phyloP scores from a whole-genome alignment of 345 rosid genomes.

The Salix koriyanagi region DNA sequence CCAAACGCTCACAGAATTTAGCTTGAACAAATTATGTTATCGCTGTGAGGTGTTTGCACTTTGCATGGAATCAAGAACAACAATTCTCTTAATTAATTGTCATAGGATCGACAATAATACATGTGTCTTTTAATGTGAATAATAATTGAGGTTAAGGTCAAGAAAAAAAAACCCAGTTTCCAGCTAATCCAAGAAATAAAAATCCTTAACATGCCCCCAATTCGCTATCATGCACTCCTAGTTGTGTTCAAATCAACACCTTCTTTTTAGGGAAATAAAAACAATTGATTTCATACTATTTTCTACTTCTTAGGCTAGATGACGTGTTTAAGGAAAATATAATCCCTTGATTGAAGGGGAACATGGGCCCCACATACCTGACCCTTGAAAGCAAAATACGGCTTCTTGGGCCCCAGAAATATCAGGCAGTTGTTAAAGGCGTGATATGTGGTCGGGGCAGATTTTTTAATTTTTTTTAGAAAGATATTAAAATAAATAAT shows the following conservation, averaged over 20 bases:
- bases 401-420: background rate
- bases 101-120: too few species aligned
- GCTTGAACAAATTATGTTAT: too few species aligned
- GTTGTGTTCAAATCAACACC: background rate
- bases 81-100: too few species aligned
- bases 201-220: background rate
- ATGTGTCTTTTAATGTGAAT: too few species aligned
- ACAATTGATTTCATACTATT: background rate
- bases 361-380: background rate
- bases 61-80: too few species aligned
- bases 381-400: background rate
- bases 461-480: too few species aligned
- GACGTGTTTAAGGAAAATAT: background rate
- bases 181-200: background rate
- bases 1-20: too few species aligned
- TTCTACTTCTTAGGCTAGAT: background rate
- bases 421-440: background rate
- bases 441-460: too few species aligned
- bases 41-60: too few species aligned
- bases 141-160: too few species aligned
- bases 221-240: background rate
- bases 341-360: slow-evolving; percentile 5
- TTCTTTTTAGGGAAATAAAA: background rate
- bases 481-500: too few species aligned
- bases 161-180: too few species aligned